Conservation (phyloP, 2,329 filamentous ascomycete genomes). For the Monosporascus sp. region DNA sequence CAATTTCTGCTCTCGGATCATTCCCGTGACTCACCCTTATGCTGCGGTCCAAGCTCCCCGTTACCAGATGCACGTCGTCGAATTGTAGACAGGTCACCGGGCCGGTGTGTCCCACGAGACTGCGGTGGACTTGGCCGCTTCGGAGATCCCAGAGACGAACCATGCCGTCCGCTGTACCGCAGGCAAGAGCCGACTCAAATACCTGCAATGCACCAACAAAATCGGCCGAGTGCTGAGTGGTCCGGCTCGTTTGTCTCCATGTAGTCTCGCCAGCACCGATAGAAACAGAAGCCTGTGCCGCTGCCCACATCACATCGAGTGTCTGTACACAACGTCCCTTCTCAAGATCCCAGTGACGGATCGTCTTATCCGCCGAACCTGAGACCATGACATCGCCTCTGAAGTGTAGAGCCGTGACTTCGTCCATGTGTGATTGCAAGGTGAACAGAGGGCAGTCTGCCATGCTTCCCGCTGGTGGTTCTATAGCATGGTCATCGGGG, state of each 20-base stretch:
- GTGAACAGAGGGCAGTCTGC: slow-evolving; percentile 85
- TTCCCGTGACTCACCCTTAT: slow-evolving; percentile 66
- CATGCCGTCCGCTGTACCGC: slow-evolving; percentile 96
- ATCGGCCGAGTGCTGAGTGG: slow-evolving; percentile 66
- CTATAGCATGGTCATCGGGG: slow-evolving; percentile 60
- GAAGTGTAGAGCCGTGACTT: slow-evolving; percentile 92
- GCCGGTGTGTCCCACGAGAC: slow-evolving; percentile 90
- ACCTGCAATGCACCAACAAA: slow-evolving; percentile 94
- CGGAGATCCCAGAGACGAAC: slow-evolving; percentile 94
- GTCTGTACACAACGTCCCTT: slow-evolving; percentile 98
- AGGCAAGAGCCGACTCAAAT: slow-evolving; percentile 91
- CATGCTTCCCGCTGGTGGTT: slow-evolving; percentile 74
- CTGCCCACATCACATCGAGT: slow-evolving; percentile 95
- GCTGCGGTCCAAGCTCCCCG: slow-evolving; percentile 85
- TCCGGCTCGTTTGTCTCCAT: slow-evolving; percentile 70
- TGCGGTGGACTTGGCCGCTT: slow-evolving; percentile 94
- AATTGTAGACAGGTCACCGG: slow-evolving; percentile 94
- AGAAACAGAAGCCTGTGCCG: slow-evolving; percentile 76
- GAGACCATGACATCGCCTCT: slow-evolving; percentile 85
- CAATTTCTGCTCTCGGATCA: neutral
- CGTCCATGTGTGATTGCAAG: slow-evolving; percentile 83
- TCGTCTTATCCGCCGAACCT: slow-evolving; percentile 92
- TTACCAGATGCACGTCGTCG: slow-evolving; percentile 91
- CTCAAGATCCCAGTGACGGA: slow-evolving; percentile 95
- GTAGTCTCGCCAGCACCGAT: slow-evolving; percentile 54